Evolutionary conservation across 2,329 filamentous ascomycete genomes (phyloP), one percentile per base, ranked within the genome.

Genomic region (Alternaria arbusti): DNA sequence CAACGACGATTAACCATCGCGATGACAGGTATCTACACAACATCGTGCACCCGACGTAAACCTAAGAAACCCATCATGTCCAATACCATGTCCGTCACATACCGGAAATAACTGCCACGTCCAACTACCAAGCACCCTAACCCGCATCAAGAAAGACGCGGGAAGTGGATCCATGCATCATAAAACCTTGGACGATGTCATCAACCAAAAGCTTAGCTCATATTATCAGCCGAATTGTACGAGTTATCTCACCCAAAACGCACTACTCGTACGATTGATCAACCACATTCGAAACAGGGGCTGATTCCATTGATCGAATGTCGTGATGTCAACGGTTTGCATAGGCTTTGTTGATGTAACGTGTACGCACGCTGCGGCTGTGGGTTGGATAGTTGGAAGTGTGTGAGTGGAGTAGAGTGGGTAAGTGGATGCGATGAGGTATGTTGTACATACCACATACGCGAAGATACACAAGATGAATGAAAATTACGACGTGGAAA

Each of bases 101-200:
- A 9, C 30, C 49, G 28, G 49, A 52, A 52, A 52, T 25, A 36
- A 49, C 10, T 40, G 9, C 36, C 36, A 40, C 5, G 1, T 17
- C 36, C 36, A 40, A 40, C 36, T 40, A n/a, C 7, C 30, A 40
- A 23, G 28, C 20, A n/a, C 30, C 22, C 36, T 52, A 40, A 28
- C 6, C 28, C 30, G 32, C 49, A 7, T 40, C 15, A 30, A 36
- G 9, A 47, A 40, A 40, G 20, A 40, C 49, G 22, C 49, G 49
- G 20, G 28, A 52, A 52, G 49, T 52, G 49, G 49, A 22, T 52
- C 32, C 49, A n/a, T 22, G 32, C 30, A 22, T 52, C 49, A 40
- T 52, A 25, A 59, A 47, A n/a, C 13, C 59, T 61, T 58, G 59
- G 54, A 23, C 59, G 26, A 61, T 61, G 59, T 61, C 59, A 61